Base-by-base conservation (phyloP, 2,329 filamentous ascomycete species). In the Penicillium sp. region DNA sequence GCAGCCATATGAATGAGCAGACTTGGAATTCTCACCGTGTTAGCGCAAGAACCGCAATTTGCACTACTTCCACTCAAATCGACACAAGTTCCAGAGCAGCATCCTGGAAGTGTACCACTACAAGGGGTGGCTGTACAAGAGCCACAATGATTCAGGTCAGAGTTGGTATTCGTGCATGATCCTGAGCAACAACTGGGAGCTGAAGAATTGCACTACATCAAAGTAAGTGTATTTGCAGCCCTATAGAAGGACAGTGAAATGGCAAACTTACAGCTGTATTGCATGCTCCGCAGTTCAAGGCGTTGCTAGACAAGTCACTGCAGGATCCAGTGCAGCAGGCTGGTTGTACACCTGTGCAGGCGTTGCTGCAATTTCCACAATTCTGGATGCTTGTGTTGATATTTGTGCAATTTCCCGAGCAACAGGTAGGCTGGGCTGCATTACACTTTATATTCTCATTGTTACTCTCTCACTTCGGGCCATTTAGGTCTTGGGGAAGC, bases 271-370 rank as follows among this genome's bases (percentile, higher is more conserved):
- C 57, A n/a, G 22, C 27, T 19, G 5, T 48, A 41, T 33, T 54
- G 31, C 53, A 59, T 9, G 44, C 44, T 22, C 52, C 56, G 27
- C 52, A 55, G 6, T 49, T 43, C 1, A 16, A 41, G 27, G 35
- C 4, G 19, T 19, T 48, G 11, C 24, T 19, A 19, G 29, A 31
- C 11, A 58, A 21, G 19, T 58, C 47, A 11, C n/a, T 14, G 29
- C 57, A 59, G 19, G 39, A n/a, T 13, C 57, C 53, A 6, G 53
- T 50, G 26, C 52, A 58, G 22, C 56, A 58, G 11, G 52, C 39
- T 8, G 53, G 47, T 8, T 16, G 22, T 33, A 37, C 22, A 21
- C 48, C 52, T 4, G 48, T 48, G 16, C 52, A 58, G 11, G 46
- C 27, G 14, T 21, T 39, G 9, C 14, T 43, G 22, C 57, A 59